Base-by-base conservation (phyloP, 83 land plant species). In the Diphasiastrum complanatum region DNA sequence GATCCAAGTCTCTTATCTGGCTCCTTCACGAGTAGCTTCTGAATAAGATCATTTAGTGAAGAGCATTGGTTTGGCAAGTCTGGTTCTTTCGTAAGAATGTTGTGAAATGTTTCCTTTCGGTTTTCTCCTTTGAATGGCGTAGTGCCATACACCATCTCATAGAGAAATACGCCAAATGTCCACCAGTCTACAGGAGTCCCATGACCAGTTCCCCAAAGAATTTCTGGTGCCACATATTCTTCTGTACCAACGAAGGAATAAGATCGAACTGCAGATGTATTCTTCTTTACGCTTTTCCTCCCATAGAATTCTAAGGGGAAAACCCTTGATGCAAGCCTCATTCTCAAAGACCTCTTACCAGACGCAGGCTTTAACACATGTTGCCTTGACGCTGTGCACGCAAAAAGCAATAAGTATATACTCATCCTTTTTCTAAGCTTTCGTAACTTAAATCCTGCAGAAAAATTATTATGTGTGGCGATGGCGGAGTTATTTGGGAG, bases 171-270 rank as follows among this genome's bases (percentile, higher is more conserved):
- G n/a, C 93, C 93, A 5, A 81, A 65, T 27, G 76, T 63, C 89
- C 89, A 87, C 88, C 83, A 81, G 70, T 87, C 93, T 19, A 81
- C 82, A 4, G 83, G 64, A 67, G 74, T 81, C 34, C 82, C 85
- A 64, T 87, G 92, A 10, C 85, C 92, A 12, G 46, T 12, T 0
- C 81, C 92, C 1, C 5, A n/a, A 2, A 87, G 43, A 32, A 87
- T 66, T 63, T 87, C 92, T 59, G 92, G 92, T 51, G 92, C 74
- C 37, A 87, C 85, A 70, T 87, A 87, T 47, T 87, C 92, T 58
- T 83, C 92, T 59, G 92, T 87, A 16, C 92, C 92, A 2, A 83
- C 92, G 58, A 86, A 83, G 20, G 83, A 86, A 60, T 85, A 71
- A 66, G 75, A 0, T 69, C 61, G 5, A 71, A 48, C 52, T 0